Evolutionary conservation across 805 yeast genomes (phyloP), one percentile per base, ranked within the genome.

Genomic region (Wickerhamomyces pijperi): DNA sequence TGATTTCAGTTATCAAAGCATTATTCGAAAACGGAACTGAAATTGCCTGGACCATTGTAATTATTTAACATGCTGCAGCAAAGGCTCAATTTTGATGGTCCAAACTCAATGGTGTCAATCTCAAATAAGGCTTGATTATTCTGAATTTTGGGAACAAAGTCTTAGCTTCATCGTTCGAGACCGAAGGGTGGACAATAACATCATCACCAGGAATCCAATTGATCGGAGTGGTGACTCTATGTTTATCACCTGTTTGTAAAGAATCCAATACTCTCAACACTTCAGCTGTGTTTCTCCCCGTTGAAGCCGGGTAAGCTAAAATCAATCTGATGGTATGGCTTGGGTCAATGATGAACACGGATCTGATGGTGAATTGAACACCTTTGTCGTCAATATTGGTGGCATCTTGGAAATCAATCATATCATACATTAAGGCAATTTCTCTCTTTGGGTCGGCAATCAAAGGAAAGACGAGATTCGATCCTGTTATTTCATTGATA

Each of bases 221-320:
- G 41, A 74, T 72, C 40, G 87, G 86, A 20, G 86, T 79, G 39
- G 79, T 78, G 44, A 78, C 61, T 45, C 77, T 73, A 61, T 72
- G 60, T 50, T 65, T 61, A 53, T 78, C 86, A 44, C 78, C 70
- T 42, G 71, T 65, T 58, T 79, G 85, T 51, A 80, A 67, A 18
- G 85, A 76, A 57, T 79, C 86, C 47, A 79, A 65, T 35, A 74
- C 81, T 59, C 87, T 65, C 54, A 80, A 66, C 32, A 79, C 76
- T 57, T 79, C 87, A 38, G 84, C 80, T 19, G 86, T 75, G 68
- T 79, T 79, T 65, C 87, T 69, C 46, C 87, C 86, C 32, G 81
- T 73, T 11, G 83, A 74, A 33, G 85, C 81, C 32, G 86, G 87
- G 58, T 79, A 80, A 19, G 83, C 63, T 58, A 80, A 64, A 42